Base-by-base conservation (phyloP, 2,329 filamentous ascomycete genomes). In the Penicillium expansum region DNA sequence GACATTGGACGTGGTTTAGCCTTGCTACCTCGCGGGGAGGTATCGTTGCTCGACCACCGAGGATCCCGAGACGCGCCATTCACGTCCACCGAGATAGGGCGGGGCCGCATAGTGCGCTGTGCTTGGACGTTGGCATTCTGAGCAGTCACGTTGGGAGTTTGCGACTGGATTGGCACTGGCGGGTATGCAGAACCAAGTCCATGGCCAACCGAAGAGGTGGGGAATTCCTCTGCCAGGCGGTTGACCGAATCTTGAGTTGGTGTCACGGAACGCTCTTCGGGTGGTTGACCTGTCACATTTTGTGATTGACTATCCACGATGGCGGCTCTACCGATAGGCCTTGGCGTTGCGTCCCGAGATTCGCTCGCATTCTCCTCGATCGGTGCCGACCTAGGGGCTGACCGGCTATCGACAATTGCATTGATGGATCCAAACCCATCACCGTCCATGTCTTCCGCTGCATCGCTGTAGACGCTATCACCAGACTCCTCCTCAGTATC, bases 341-440 rank as follows among this genome's bases (percentile, higher is more conserved):
- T 60, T 5, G 64, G 62, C 22, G 62, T 64, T 20, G 55, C 54
- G 16, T 65, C 62, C 18, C 60, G 60, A 24, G 58, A 61, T 39
- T 66, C 55, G 16, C 52, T 56, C 5, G 43, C 45, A 13, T 45
- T 43, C 13, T 45, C 60, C 9, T 53, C 5, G 9, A 58, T 49
- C 3, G 37, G 59, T 13, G 58, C 27, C 5, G 63, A 65, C 38
- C 59, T 56, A 20, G 63, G 60, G 29, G 57, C 59, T 33, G 64
- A 49, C 2, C 70, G 71, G 48, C 71, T 74, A 52, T 74, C 74
- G 9, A 79, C 71, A 59, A 81, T 79, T 13, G 79, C 79, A 65
- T 80, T 77, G 57, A 81, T 80, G 9, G 78, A 80, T 10, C 78
- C 78, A 65, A 79, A 80, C 0, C 76, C 75, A 62, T 78, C 74